A percentile compares a stretch with the other conserved stretches of the same genome.
Conservation (phyloP, 2,329 filamentous ascomycete genomes). For the Exutisphaerella laricina region DNA sequence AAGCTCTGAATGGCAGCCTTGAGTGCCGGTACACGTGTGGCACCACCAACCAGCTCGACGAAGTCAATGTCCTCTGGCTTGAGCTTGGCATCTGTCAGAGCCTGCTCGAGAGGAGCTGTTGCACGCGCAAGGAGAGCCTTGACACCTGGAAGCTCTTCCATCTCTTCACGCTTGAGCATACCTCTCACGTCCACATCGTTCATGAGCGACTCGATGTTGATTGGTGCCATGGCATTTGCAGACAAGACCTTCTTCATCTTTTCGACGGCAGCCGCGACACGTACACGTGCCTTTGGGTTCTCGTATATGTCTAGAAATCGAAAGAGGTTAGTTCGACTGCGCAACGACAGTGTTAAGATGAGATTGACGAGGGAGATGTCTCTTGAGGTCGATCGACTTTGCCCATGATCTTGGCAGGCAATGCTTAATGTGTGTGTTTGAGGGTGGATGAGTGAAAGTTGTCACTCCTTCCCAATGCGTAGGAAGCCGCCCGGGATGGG, state of each 20-base stretch:
- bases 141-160: constrained; percentile 70
- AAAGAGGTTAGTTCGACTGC: constrained; percentile 6
- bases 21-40: constrained; percentile 85
- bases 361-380: no score
- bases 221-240: constrained; percentile 82
- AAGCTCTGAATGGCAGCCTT: constrained; percentile 86
- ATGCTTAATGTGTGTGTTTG: no score
- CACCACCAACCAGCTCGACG: constrained; percentile 90
- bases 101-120: constrained; percentile 75
- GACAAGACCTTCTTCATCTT: constrained; percentile 98
- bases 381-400: no score
- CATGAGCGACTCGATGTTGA: constrained; percentile 98
- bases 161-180: constrained; percentile 88
- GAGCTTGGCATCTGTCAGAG: constrained; percentile 87
- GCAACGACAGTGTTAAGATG: not conserved
- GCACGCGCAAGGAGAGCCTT: constrained; percentile 73
- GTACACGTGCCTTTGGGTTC: constrained; percentile 83
- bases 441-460: no score
- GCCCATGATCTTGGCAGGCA: no score
- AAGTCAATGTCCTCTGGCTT: constrained; percentile 86
- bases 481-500: no score
- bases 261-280: constrained; percentile 83
- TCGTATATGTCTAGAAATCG: constrained; percentile 68
- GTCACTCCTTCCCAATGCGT: no score
- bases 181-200: constrained; percentile 88